Base-by-base conservation (phyloP, 352 stramenopile species). In the Phytophthora sp. region DNA sequence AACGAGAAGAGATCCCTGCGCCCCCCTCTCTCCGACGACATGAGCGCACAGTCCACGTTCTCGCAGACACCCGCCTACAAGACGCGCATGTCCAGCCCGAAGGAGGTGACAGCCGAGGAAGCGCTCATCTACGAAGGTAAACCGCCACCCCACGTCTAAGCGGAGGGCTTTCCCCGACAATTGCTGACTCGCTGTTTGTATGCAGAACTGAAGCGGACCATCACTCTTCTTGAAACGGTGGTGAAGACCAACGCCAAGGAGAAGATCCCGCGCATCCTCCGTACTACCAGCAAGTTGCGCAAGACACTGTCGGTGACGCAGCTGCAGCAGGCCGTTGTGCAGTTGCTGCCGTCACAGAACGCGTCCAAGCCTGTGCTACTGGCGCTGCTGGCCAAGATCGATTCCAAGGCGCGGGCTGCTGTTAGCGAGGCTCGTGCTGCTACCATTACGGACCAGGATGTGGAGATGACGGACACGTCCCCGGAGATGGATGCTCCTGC, bases 221-320 rank as follows among this genome's bases (percentile, higher is more conserved):
- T 95, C 58, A 31, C 75, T 64, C 57, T 94, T 39, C 73, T 95
- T 27, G 87, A 95, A 45, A 74, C 73, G 27, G 79, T 91, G 24
- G 84, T 92, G n/a, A 90, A 90, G 57, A 90, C 83, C 7, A 94
- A 93, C 54, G 81, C 86, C 24, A 95, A 93, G 70, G 88, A 95
- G 51, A 94, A 94, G 63, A 81, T 95, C 47, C 66, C 84, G 41
- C 88, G 90, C 29, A 77, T 94, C 31, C 70, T 96, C 27, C 85
- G 86, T 58, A 87, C 82, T 64, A 94, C 81, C 27, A 91, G 81
- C 47, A 90, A 88, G 62, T 42, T 97, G 56, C 90, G 90, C 64
- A 92, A 91, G 71, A 86, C 80, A 29, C 57, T 94, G 39, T 89
- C 79, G 26, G 73, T 84, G 23, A 58, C 69, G 38, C 83, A 92